Percentiles rank a stretch among this genome's conserved stretches.
These are phyloP conservation scores for Chlamydomonas sp. DNA, from an alignment of 139 green algal genomes.

Conservation along the genomic window DNA sequence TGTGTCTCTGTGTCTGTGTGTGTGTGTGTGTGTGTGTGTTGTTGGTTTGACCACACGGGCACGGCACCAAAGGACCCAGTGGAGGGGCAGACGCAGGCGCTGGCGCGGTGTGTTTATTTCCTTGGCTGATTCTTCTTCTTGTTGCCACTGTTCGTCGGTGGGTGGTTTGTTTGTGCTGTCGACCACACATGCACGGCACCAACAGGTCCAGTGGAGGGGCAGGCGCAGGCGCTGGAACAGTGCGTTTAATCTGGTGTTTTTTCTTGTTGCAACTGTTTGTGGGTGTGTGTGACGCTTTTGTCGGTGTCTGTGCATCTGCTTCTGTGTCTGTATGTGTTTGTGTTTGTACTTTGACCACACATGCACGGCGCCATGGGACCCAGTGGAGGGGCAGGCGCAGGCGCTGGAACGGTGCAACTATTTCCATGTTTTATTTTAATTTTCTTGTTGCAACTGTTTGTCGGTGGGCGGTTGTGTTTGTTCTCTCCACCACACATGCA, in stretches of 20 bases:
- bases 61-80: conserved; percentile 30
- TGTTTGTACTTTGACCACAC: conserved; percentile 71
- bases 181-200: conserved; percentile 76
- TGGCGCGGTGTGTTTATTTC: conserved; percentile 18
- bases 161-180: conserved; percentile 13
- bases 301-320: conserved; percentile 9
- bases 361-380: conserved; percentile 41
- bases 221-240: conserved; percentile 3
- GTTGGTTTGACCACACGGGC: conserved; percentile 77
- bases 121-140: neutral
- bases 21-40: conserved; percentile 4
- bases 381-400: conserved; percentile 10
- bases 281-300: conserved; percentile 9
- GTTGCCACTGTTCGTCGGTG: neutral
- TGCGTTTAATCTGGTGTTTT: too few relatives aligned
- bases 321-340: neutral
- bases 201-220: conserved; percentile 16
- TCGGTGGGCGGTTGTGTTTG: neutral
- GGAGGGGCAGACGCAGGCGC: conserved; percentile 9
- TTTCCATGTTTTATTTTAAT: neutral
- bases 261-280: too few relatives aligned
- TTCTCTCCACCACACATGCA: conserved; percentile 71
- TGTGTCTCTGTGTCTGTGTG: conserved; percentile 10
- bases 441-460: conserved; percentile 5
- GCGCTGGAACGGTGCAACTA: conserved; percentile 14